Percentiles rank a stretch among this genome's conserved stretches.
These are phyloP conservation scores for Thuidium tamariscinum DNA, from an alignment of 225 moss, liverwort and hornwort genomes.

Conservation along the genomic window DNA sequence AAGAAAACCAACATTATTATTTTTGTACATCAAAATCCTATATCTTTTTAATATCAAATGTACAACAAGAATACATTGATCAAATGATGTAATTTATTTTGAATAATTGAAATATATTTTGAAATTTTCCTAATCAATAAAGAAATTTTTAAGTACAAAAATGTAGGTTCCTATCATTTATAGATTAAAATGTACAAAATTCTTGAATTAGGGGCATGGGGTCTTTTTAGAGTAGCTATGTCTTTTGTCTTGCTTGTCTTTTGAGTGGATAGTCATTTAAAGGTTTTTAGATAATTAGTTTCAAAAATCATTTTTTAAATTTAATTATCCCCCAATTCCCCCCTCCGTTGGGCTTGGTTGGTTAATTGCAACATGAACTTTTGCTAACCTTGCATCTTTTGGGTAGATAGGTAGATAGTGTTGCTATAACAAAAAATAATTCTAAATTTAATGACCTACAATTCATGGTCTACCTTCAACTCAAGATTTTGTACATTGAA, in stretches of 20 bases:
- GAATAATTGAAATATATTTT: neutral
- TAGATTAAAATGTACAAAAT: neutral
- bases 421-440: neutral
- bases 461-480: neutral
- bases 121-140: neutral
- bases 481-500: neutral
- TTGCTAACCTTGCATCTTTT: too few relatives aligned
- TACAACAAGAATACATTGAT: neutral
- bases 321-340: too few relatives aligned
- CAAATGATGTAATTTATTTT: neutral
- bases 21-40: neutral
- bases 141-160: neutral
- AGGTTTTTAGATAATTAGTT: too few relatives aligned
- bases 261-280: too few relatives aligned
- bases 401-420: too few relatives aligned
- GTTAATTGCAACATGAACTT: too few relatives aligned
- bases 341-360: too few relatives aligned
- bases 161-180: fast-evolving
- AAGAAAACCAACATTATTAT: fast-evolving
- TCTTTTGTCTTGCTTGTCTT: too few relatives aligned
- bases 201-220: fast-evolving
- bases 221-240: too few relatives aligned
- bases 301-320: too few relatives aligned
- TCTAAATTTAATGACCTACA: neutral
- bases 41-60: neutral